Conservation (phyloP, 2,329 filamentous ascomycete genomes). For the Didymella arachidicola region DNA sequence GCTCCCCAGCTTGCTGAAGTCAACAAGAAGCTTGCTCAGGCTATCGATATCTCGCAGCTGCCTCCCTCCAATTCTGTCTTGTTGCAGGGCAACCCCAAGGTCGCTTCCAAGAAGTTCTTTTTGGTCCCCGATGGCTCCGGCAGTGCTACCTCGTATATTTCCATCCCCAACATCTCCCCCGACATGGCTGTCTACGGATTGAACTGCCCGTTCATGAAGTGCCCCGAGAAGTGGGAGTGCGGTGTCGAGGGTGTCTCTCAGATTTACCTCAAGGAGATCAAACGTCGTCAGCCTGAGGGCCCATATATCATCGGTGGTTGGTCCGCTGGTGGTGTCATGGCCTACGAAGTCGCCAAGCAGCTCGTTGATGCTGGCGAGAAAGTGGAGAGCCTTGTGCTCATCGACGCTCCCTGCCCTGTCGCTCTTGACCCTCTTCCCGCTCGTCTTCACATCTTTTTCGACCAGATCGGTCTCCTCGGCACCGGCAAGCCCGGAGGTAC, state of each 20-base stretch:
- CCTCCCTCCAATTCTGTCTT: slow-evolving; percentile 63
- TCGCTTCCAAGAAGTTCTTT: slow-evolving; percentile 63
- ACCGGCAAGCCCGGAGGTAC: slow-evolving; percentile 66
- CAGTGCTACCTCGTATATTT: slow-evolving; percentile 72
- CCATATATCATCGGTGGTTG: slow-evolving; percentile 64
- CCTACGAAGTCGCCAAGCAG: slow-evolving; percentile 60
- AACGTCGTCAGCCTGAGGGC: slow-evolving; percentile 72
- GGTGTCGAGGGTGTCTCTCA: slow-evolving; percentile 70
- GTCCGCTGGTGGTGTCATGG: slow-evolving; percentile 64
- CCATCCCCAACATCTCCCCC: slow-evolving; percentile 63
- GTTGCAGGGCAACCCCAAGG: slow-evolving; percentile 65
- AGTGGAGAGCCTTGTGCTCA: slow-evolving; percentile 60
- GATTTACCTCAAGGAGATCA: slow-evolving; percentile 74
- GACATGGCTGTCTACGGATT: slow-evolving; percentile 62
- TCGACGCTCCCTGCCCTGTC: slow-evolving; percentile 63
- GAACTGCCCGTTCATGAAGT: slow-evolving; percentile 76
- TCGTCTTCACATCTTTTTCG: slow-evolving; percentile 75
- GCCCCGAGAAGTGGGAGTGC: slow-evolving; percentile 69
- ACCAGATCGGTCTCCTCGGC: slow-evolving; percentile 74
- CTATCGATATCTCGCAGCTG: slow-evolving; percentile 53
- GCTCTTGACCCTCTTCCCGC: slow-evolving; percentile 59
- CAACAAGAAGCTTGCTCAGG: slow-evolving; percentile 55
- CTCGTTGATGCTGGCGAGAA: slow-evolving; percentile 58
- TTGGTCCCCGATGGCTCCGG: slow-evolving; percentile 63
- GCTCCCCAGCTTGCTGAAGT: slow-evolving; percentile 57